Evolutionary conservation across 1,284 basidiomycete genomes (phyloP), one percentile per base, ranked within the genome.

Genomic region (Marasmius oreades): DNA sequence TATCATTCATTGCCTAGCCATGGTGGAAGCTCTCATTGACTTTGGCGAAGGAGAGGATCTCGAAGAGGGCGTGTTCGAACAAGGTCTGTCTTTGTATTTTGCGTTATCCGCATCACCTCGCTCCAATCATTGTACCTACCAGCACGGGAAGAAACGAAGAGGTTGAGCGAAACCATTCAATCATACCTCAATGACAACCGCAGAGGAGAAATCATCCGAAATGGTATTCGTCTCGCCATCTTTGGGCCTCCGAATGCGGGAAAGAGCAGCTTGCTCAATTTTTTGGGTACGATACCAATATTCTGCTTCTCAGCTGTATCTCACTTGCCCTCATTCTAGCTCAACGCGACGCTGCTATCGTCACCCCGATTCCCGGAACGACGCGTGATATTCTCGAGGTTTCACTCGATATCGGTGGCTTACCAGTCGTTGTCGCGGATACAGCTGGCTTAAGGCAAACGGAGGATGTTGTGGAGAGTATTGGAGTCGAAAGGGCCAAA

Each of bases 211-310:
- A 86, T 95, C 51, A 73, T 94, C 56, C 84, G 88, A n/a, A 82
- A 84, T 0, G 93, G 93, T 0, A 80, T 95, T 39, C 82, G 83
- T 34, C 75, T 95, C 5, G 88, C 89, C 5, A 92, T 96, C 46
- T 93, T 94, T 66, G 93, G 93, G 0, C 90, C 92, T 18, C 91
- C 93, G 0, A 96, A 96, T 64, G 92, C 88, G 1, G 93, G 93
- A 36, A 95, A 95, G 72, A 92, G 89, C 63, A 91, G 84, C 60
- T 69, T 95, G 20, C 77, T 94, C 34, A 95, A 95, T 65, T 88
- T 86, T 67, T 73, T 95, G 8, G 90, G 91, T 87, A 61, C n/a
- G 7, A 52, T 47, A 12, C 28, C 47, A 24, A 3, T 34, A 46
- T 34, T 59, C 1, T 24, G 33, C 24, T 26, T 34, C 42, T 31